Conservation (phyloP, 2,329 filamentous ascomycete genomes). For the Claviceps arundinis region DNA sequence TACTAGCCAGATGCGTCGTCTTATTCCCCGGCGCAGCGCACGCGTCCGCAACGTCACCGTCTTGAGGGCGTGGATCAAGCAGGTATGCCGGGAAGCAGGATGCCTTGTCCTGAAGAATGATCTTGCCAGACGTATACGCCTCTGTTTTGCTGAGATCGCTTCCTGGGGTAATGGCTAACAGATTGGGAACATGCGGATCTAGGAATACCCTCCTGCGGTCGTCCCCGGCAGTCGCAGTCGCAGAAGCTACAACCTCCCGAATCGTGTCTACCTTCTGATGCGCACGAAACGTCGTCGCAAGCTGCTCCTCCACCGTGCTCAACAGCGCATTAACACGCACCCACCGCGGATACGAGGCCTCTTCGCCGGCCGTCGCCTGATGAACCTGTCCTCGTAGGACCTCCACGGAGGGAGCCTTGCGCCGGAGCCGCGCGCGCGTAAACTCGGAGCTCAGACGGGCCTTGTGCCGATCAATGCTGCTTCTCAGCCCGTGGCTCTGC, state of each 20-base stretch:
- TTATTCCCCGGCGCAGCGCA: conserved; percentile 96
- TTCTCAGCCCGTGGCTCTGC: conserved; percentile 61
- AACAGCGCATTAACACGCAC: conserved; percentile 73
- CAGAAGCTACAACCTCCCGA: conserved; percentile 33
- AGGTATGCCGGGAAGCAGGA: conserved; percentile 93
- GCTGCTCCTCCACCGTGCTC: conserved; percentile 55
- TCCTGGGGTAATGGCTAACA: conserved; percentile 63
- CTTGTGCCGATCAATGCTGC: conserved; percentile 68
- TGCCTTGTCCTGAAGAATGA: conserved; percentile 93
- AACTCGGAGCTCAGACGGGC: conserved; percentile 70
- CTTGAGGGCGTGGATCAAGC: conserved; percentile 51
- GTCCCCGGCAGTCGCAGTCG: too few relatives aligned
- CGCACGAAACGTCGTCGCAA: conserved; percentile 58
- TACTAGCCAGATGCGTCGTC: conserved; percentile 80
- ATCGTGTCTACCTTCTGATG: conserved; percentile 47
- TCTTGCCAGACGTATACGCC: conserved; percentile 61
- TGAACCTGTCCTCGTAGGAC: conserved; percentile 49
- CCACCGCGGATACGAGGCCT: conserved; percentile 69
- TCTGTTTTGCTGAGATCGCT: conserved; percentile 58
- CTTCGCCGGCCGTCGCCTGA: conserved; percentile 31
- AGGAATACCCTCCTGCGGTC: conserved; percentile 35
- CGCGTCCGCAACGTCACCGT: conserved; percentile 76
- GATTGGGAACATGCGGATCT: conserved; percentile 71
- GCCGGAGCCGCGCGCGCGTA: conserved; percentile 61
- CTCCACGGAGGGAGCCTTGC: conserved; percentile 55